phyloP scores from a whole-genome alignment of 306 rosid species.

The Prunus campanulata region DNA sequence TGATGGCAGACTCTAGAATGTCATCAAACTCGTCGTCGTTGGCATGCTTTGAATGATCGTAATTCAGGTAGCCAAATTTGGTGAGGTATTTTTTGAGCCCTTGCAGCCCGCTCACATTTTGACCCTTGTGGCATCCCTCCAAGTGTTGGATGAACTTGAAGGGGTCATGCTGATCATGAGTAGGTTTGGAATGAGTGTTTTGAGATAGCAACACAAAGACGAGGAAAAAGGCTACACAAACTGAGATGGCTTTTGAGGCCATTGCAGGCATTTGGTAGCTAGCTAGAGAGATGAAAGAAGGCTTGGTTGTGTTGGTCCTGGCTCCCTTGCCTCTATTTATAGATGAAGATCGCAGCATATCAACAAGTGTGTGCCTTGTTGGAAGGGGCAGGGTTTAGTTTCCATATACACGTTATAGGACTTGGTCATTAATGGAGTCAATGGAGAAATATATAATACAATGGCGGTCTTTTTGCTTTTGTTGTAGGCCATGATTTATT shows the following conservation, averaged over 20 bases:
- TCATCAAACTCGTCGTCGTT: conserved; percentile 18
- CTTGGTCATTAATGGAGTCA: not conserved
- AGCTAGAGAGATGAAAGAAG: not conserved
- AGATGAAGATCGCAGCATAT: not conserved
- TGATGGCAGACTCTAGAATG: conserved; percentile 23
- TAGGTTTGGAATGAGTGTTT: not conserved
- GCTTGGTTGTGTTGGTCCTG: not conserved
- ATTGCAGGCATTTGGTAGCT: not conserved
- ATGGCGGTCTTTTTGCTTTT: not conserved
- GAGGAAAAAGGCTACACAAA: not conserved
- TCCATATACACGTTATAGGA: too few relatives aligned
- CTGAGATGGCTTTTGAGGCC: not conserved
- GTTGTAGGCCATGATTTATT: too few relatives aligned
- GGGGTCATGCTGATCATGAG: conserved; percentile 1
- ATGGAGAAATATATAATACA: not conserved
- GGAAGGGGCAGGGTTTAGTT: not conserved
- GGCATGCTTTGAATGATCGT: not conserved
- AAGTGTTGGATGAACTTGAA: conserved; percentile 19
- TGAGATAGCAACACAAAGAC: not conserved
- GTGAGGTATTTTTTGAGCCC: conserved; percentile 18
- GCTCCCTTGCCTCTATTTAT: not conserved
- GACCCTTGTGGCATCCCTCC: conserved; percentile 23
- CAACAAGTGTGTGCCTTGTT: not conserved
- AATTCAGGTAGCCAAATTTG: conserved; percentile 19
- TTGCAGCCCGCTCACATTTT: conserved; percentile 11